Conservation (phyloP, 352 stramenopile species). For the Pythium phragmitis region DNA sequence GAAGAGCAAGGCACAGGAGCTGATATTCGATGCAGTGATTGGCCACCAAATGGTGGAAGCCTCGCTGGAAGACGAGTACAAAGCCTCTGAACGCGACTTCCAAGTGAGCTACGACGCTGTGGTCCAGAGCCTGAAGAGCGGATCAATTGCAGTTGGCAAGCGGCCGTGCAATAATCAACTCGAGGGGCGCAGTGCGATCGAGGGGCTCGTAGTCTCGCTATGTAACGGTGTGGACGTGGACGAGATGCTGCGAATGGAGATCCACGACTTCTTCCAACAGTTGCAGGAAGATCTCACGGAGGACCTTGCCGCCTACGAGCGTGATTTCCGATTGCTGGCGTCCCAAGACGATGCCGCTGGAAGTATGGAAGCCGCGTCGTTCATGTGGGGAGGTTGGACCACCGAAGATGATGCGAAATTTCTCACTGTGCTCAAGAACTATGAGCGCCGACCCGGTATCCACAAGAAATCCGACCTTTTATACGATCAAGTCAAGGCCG, state of each 20-base stretch:
- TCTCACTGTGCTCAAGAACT: slow-evolving; percentile 49
- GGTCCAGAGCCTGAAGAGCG: slow-evolving; percentile 25
- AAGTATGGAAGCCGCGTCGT: slow-evolving; percentile 34
- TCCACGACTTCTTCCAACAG: slow-evolving; percentile 32
- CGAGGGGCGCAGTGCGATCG: slow-evolving; percentile 13
- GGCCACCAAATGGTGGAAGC: slow-evolving; percentile 65
- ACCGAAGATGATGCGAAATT: slow-evolving; percentile 59
- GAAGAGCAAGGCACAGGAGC: slow-evolving; percentile 32
- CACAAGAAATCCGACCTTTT: slow-evolving; percentile 52
- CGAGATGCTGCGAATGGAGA: slow-evolving; percentile 52
- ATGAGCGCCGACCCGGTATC: slow-evolving; percentile 32
- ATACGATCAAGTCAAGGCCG: slow-evolving; percentile 54
- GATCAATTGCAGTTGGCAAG: neutral
- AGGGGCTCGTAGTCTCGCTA: neutral
- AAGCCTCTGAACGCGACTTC: slow-evolving; percentile 41
- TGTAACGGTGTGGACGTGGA: slow-evolving; percentile 26
- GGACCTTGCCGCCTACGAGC: slow-evolving; percentile 39
- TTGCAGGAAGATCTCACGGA: slow-evolving; percentile 26
- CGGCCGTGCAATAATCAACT: slow-evolving; percentile 15
- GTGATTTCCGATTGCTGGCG: slow-evolving; percentile 38
- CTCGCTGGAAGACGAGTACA: slow-evolving; percentile 53
- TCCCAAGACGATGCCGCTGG: slow-evolving; percentile 35
- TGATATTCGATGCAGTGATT: slow-evolving; percentile 75
- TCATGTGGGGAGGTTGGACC: slow-evolving; percentile 45
- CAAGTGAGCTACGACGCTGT: slow-evolving; percentile 32